A percentile compares a stretch with the other conserved stretches of the same genome.
These are phyloP conservation scores for Alternaria sp. DNA, from an alignment of 2,329 filamentous ascomycete genomes.

Conservation along the genomic window DNA sequence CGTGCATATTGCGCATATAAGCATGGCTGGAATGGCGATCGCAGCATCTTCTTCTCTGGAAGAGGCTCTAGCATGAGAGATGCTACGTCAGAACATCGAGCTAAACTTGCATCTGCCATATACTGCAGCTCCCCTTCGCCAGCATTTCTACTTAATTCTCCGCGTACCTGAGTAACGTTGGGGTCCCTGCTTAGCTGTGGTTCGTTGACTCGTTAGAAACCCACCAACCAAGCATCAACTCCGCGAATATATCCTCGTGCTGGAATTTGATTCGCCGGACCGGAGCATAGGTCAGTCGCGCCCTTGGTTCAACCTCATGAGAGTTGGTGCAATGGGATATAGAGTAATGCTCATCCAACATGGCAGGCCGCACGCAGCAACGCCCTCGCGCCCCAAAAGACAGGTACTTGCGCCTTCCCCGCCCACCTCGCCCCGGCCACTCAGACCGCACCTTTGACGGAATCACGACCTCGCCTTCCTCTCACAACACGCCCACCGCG, in stretches of 20 bases:
- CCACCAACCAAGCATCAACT: slow-evolving; percentile 29
- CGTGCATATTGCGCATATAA: slow-evolving; percentile 39
- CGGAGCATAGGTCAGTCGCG: slow-evolving; percentile 24
- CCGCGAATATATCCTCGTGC: slow-evolving; percentile 20
- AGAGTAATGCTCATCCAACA: slow-evolving; percentile 20
- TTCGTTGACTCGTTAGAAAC: slow-evolving; percentile 25
- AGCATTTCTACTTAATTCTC: background rate
- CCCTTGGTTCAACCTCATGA: slow-evolving; percentile 9
- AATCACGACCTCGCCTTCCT: slow-evolving; percentile 43
- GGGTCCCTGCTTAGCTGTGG: slow-evolving; percentile 28
- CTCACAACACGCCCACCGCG: slow-evolving; percentile 38
- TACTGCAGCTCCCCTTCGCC: slow-evolving; percentile 7
- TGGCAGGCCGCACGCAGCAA: slow-evolving; percentile 20
- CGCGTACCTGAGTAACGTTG: slow-evolving; percentile 23
- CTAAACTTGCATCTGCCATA: background rate
- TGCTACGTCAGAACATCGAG: background rate
- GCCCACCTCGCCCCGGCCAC: slow-evolving; percentile 41
- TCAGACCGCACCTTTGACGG: slow-evolving; percentile 44
- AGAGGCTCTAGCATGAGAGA: slow-evolving; percentile 2
- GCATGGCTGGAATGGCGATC: slow-evolving; percentile 28
- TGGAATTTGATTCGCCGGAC: slow-evolving; percentile 26
- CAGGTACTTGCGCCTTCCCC: slow-evolving; percentile 21
- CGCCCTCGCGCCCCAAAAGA: slow-evolving; percentile 9
- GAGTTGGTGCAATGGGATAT: slow-evolving; percentile 10
- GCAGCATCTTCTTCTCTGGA: slow-evolving; percentile 3